Percentiles rank a stretch among this genome's conserved stretches.
Evolutionary conservation across 768 basidiomycete species (phyloP).

Genomic region (Russula griseocarnosa): DNA sequence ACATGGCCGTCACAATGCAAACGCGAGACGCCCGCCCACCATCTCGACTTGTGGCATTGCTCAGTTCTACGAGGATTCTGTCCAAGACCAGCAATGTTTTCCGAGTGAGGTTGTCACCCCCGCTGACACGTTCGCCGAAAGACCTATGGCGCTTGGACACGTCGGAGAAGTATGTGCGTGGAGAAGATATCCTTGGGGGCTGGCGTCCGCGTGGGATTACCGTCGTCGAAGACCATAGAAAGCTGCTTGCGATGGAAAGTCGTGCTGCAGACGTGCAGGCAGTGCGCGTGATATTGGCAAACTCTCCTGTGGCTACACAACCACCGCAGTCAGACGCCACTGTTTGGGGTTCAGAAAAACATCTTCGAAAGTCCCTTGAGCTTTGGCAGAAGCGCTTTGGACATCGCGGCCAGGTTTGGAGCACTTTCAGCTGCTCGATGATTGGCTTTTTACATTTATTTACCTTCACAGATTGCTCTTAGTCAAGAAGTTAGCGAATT

Average conservation of each 20-base stretch:
- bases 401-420: conserved; percentile 63
- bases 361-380: conserved; percentile 61
- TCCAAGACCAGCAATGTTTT: conserved; percentile 83
- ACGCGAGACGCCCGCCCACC: conserved; percentile 83
- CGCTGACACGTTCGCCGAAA: conserved; percentile 77
- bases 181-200: conserved; percentile 75
- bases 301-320: conserved; percentile 44
- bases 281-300: conserved; percentile 68
- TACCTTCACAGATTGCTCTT: conserved; percentile 61
- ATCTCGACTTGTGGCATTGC: conserved; percentile 68
- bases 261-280: conserved; percentile 88
- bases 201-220: conserved; percentile 91
- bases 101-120: conserved; percentile 73
- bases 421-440: not conserved
- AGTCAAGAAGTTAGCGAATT: conserved; percentile 64
- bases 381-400: conserved; percentile 87
- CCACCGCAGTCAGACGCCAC: conserved; percentile 49
- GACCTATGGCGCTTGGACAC: conserved; percentile 96
- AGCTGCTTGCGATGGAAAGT: conserved; percentile 65
- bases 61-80: conserved; percentile 72
- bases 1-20: conserved; percentile 79
- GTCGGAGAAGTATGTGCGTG: conserved; percentile 88
- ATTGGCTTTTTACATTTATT: conserved; percentile 24
- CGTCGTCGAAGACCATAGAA: conserved; percentile 80
- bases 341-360: conserved; percentile 62